phyloP scores from a whole-genome alignment of 2,329 filamentous ascomycete species.

The Alternaria ethzedia region DNA sequence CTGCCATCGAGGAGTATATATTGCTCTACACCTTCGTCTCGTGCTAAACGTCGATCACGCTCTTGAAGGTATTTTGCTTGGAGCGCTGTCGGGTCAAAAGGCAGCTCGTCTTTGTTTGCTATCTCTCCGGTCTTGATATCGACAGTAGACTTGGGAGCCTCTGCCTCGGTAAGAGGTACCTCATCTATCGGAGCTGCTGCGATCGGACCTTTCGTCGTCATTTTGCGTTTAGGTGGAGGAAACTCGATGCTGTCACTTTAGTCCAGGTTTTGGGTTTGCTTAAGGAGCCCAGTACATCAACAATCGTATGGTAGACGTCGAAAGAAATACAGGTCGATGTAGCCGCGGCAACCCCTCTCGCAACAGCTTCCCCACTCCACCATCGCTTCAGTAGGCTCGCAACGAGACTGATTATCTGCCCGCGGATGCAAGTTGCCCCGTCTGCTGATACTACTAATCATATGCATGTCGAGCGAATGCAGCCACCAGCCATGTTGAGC shows the following conservation, averaged over 20 bases:
- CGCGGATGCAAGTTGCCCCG: neutral
- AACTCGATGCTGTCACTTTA: neutral
- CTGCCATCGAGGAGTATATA: conserved; percentile 35
- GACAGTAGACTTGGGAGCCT: conserved; percentile 19
- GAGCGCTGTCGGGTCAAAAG: conserved; percentile 33
- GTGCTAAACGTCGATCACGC: conserved; percentile 35
- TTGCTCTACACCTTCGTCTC: conserved; percentile 35
- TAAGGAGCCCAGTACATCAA: neutral
- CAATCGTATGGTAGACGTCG: neutral
- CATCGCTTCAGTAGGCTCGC: neutral
- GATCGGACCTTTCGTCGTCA: conserved; percentile 18
- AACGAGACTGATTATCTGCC: neutral
- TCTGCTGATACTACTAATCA: neutral
- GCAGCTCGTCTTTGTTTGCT: conserved; percentile 19
- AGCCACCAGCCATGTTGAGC: neutral
- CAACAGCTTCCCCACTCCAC: neutral
- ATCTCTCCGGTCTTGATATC: conserved; percentile 23
- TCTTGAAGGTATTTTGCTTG: conserved; percentile 38
- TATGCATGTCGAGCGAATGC: neutral
- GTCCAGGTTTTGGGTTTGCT: neutral
- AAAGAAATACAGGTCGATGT: neutral
- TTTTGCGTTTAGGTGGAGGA: neutral
- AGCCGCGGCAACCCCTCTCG: neutral
- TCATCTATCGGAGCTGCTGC: conserved; percentile 23
- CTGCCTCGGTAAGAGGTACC: conserved; percentile 15